Conservation (phyloP, 192 early-diverging fungal genomes). For the Allomyces macrogynus region DNA sequence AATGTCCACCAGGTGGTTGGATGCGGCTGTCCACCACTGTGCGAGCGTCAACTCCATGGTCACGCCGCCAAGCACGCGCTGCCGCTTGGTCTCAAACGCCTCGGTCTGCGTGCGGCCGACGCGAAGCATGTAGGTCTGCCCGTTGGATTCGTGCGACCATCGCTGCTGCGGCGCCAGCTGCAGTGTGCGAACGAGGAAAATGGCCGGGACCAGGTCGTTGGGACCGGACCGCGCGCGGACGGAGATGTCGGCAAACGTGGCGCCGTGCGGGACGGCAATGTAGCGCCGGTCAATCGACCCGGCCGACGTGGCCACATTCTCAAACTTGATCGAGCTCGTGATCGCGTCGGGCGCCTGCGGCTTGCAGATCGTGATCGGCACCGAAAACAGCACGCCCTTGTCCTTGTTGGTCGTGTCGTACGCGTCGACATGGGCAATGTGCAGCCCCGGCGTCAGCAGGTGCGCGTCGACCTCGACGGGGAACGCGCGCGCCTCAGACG, state of each 20-base stretch:
- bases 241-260: conserved; percentile 46
- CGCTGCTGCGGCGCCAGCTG: conserved; percentile 56
- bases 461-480: conserved; percentile 51
- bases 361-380: conserved; percentile 81
- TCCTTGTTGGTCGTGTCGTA: conserved; percentile 52
- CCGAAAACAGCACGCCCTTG: conserved; percentile 58
- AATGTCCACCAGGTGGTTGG: conserved; percentile 41
- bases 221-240: conserved; percentile 9
- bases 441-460: conserved; percentile 51
- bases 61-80: conserved; percentile 41
- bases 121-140: conserved; percentile 28
- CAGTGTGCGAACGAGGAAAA: conserved; percentile 44
- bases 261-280: conserved; percentile 57
- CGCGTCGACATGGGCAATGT: conserved; percentile 53
- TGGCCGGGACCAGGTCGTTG: conserved; percentile 21
- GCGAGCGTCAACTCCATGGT: conserved; percentile 68
- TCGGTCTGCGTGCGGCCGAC: conserved; percentile 12
- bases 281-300: conserved; percentile 63
- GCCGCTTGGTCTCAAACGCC: conserved; percentile 14
- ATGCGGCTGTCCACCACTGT: conserved; percentile 75
- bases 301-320: conserved; percentile 40
- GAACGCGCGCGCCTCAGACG: conserved; percentile 42
- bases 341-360: conserved; percentile 24
- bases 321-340: conserved; percentile 26
- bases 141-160: conserved; percentile 22